These are phyloP conservation scores for Colletotrichum kahawae DNA, from an alignment of 2,329 filamentous ascomycete species.

Conservation along the genomic window DNA sequence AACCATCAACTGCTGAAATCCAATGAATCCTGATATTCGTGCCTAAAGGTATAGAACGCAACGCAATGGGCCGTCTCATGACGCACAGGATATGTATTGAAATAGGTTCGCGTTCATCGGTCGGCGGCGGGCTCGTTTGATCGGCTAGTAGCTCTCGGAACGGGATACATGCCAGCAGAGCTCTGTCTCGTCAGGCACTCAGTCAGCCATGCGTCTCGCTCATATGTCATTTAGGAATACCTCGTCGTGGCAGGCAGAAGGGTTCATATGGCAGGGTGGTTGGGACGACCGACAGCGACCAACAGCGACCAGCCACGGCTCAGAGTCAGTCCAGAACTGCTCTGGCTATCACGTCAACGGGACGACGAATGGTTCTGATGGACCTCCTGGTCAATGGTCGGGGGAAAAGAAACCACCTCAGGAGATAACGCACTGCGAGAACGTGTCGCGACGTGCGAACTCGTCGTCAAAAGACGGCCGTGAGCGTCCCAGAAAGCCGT, in stretches of 20 bases:
- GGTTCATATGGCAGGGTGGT: neutral
- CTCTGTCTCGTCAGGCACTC: neutral
- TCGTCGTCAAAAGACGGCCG: neutral
- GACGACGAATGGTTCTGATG: neutral
- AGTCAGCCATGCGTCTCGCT: neutral
- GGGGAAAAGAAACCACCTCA: neutral
- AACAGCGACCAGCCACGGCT: neutral
- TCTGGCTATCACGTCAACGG: neutral
- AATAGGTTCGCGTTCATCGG: neutral
- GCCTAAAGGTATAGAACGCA: neutral
- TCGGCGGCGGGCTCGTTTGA: neutral
- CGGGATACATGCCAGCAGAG: neutral
- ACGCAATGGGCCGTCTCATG: neutral
- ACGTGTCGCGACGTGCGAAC: neutral
- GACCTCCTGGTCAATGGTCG: neutral
- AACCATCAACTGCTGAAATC: neutral
- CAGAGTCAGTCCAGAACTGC: neutral
- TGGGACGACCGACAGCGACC: neutral
- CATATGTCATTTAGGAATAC: neutral
- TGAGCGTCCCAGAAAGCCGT: neutral
- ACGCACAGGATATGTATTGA: neutral
- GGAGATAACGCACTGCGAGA: neutral
- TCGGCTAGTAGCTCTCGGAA: neutral
- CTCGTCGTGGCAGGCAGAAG: neutral
- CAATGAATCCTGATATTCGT: neutral